phyloP scores from a whole-genome alignment of 2,329 filamentous ascomycete species.

The Aspergillus sclerotialis region DNA sequence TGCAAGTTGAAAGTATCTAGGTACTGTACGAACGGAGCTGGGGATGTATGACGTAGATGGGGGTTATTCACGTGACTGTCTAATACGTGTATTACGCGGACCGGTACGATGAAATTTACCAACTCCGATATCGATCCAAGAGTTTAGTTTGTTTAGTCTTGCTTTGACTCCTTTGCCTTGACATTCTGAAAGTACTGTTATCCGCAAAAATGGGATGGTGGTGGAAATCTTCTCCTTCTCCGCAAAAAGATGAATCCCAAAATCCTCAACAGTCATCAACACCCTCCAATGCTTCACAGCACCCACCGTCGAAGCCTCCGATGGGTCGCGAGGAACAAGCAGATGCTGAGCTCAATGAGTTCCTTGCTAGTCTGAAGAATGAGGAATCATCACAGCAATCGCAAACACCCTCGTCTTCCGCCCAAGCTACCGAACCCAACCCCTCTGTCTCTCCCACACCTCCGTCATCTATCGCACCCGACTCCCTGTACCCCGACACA shows the following conservation, averaged over 20 bases:
- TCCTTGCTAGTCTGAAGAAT: slow-evolving; percentile 46
- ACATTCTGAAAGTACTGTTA: no score
- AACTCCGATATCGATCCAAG: no score
- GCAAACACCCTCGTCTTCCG: slow-evolving; percentile 8
- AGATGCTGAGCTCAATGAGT: slow-evolving; percentile 48
- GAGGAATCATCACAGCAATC: slow-evolving; percentile 9
- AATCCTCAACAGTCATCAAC: slow-evolving; percentile 10
- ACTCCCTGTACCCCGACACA: slow-evolving; percentile 66
- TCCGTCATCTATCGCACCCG: slow-evolving; percentile 45
- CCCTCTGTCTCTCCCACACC: slow-evolving; percentile 9
- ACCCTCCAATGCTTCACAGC: slow-evolving; percentile 9
- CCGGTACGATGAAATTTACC: no score
- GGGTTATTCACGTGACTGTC: no score
- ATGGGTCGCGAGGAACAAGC: slow-evolving; percentile 42
- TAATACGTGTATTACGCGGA: no score
- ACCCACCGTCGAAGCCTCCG: slow-evolving; percentile 18
- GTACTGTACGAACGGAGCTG: no score
- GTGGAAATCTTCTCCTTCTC: slow-evolving; percentile 28
- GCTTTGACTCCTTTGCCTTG: no score
- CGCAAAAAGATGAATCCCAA: slow-evolving; percentile 19
- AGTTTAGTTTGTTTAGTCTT: no score
- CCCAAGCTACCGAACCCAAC: slow-evolving; percentile 1
- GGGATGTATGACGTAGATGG: no score
- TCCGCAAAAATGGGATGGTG: slow-evolving; percentile 40
- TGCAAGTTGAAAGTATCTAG: no score